Evolutionary conservation across 352 stramenopile genomes (phyloP), one percentile per base, ranked within the genome.

Genomic region (Globisporangium abappressorium): DNA sequence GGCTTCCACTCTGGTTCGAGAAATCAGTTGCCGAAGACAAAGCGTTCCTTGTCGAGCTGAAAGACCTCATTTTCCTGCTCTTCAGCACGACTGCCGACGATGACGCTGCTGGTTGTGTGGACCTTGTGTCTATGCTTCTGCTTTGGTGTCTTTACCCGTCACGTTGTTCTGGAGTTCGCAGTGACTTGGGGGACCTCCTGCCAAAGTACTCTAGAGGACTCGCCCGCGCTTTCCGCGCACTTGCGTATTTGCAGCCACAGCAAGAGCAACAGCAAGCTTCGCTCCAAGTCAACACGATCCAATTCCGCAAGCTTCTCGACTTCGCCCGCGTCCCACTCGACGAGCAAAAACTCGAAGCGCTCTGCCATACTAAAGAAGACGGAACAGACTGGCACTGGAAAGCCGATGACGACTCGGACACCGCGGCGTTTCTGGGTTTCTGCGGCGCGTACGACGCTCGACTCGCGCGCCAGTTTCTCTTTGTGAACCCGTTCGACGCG

Each of bases 1-100:
- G 68, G 0, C 57, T 86, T 1, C 78, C 72, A 14, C 59, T 86
- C 28, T 89, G 82, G 80, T 87, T 84, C 62, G 72, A 85, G 22
- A 24, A 60, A 3, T 33, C 53, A 47, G 34, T 43, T 30, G 34
- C n/a, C 0, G 57, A 2, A 51, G 20, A 41, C 69, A 5, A 20
- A 61, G 2, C 49, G 47, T 26, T 55, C 36, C 2, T 46, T 34
- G 64, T 18, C 1, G 66, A 68, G 7, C 18, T 77, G 28, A 81
- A 76, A 66, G 66, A 67, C 2, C 41, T 87, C n/a, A 30, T 81
- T 9, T 80, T 82, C n/a, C 55, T 66, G 22, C 70, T 90, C 14
- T 82, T 84, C 55, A 26, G 20, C 12, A 57, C 65, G 14, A 66
- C 47, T 30, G 11, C 15, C 14, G 4, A 22, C 7, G 43, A 57